Evolutionary conservation across 345 rosid genomes (phyloP), one percentile per base, ranked within the genome.

Genomic region (Lepidium africanum): DNA sequence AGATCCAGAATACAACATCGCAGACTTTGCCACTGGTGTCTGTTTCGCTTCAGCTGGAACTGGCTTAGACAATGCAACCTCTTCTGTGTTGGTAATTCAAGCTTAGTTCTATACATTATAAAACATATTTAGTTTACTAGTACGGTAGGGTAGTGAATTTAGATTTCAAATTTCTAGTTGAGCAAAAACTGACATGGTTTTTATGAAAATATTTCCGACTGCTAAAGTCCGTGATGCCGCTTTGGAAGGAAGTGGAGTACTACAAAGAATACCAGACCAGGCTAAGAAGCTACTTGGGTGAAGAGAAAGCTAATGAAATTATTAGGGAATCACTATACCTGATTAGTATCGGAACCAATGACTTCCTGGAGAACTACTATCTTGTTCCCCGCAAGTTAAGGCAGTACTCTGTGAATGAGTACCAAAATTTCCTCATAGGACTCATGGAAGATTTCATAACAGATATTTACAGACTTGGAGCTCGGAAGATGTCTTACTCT

Each of bases 41-140:
- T 85, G 86, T 65, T 91, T 91, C 51, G 97, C 97, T 63, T 91
- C 97, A 39, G 93, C 97, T 7, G 96, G 97, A 70, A 89, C 94
- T 6, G 94, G 97, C 63, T 84, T 83, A 56, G 97, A 91, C 58
- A 87, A 87, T 76, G 86, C 86, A 43, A 91, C 96, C 53, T 71
- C 94, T 51, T 47, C 64, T 68, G 89, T 89, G 59, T 73, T 87
- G 27, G 97, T 91, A 84, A 86, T 92, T 84, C 53, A 35, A 42
- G 3, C 48, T 42, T 33, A 57, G 30, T 12, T 30, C 6, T 17
- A 11, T 10, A 36, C 36, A 45, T 43, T 10, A 9, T 41, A 33
- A 16, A 17, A 12, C 52, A 35, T 55, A 45, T 38, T 1, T 8
- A 67, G 19, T n/a, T 0, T 57, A 47, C 5, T 13, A 32, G 5